phyloP scores from a whole-genome alignment of 306 rosid genomes.

The Alnus rubra region DNA sequence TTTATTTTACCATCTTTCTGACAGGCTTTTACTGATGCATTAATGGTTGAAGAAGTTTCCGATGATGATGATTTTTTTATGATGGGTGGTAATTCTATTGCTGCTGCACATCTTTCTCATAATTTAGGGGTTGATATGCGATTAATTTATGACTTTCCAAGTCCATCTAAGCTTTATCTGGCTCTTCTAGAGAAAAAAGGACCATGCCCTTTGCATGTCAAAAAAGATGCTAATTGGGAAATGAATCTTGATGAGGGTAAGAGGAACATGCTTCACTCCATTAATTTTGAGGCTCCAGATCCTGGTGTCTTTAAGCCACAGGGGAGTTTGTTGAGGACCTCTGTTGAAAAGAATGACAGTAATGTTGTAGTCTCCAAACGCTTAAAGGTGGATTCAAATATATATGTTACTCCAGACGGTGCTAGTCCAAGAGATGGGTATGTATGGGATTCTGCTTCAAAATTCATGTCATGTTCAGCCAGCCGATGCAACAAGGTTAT shows the following conservation, averaged over 20 bases:
- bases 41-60: constrained; percentile 63
- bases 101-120: constrained; percentile 86
- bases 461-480: constrained; percentile 53
- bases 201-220: constrained; percentile 37
- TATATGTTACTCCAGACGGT: constrained; percentile 32
- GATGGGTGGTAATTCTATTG: constrained; percentile 84
- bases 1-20: constrained; percentile 24
- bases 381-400: constrained; percentile 39
- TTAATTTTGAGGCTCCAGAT: constrained; percentile 33
- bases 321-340: constrained; percentile 20
- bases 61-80: constrained; percentile 74
- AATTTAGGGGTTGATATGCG: constrained; percentile 77
- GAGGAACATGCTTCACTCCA: constrained; percentile 26
- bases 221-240: constrained; percentile 41
- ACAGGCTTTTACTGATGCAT: constrained; percentile 69
- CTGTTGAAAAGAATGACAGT: constrained; percentile 30
- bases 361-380: constrained; percentile 45
- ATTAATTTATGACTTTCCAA: constrained; percentile 60
- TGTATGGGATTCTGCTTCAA: constrained; percentile 50
- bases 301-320: constrained; percentile 30
- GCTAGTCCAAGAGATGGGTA: constrained; percentile 19
- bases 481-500: constrained; percentile 79
- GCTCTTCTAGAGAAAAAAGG: constrained; percentile 63
- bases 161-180: constrained; percentile 64
- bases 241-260: constrained; percentile 26